phyloP scores from a whole-genome alignment of 2,329 filamentous ascomycete genomes.

The Colletotrichum liriopes region DNA sequence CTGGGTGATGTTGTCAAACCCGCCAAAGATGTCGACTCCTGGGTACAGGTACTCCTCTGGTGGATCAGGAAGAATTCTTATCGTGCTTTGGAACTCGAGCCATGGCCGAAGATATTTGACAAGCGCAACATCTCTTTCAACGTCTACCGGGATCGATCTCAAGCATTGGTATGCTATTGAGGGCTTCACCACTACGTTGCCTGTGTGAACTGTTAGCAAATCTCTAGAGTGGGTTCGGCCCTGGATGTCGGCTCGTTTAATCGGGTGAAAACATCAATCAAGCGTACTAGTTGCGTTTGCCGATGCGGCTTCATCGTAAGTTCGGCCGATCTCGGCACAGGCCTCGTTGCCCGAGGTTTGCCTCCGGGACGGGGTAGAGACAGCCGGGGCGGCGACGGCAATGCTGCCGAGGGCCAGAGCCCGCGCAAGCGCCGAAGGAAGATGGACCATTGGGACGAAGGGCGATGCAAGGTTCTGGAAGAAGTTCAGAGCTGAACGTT shows the following conservation, averaged over 20 bases:
- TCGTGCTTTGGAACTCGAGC: slow-evolving; percentile 45
- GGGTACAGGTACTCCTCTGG: slow-evolving; percentile 45
- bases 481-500: neutral
- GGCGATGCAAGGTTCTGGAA: neutral
- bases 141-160: slow-evolving; percentile 42
- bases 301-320: slow-evolving; percentile 8
- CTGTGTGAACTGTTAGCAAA: neutral
- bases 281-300: slow-evolving; percentile 2
- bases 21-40: slow-evolving; percentile 45
- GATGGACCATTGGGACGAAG: slow-evolving; percentile 12
- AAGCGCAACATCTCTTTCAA: slow-evolving; percentile 36
- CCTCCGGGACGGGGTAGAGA: neutral
- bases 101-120: slow-evolving; percentile 44
- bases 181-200: slow-evolving; percentile 33
- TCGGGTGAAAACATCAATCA: rapidly evolving
- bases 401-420: neutral
- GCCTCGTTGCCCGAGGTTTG: neutral
- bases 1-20: slow-evolving; percentile 42
- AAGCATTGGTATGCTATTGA: slow-evolving; percentile 44
- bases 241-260: too few relatives aligned
- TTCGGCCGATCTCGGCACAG: slow-evolving; percentile 23
- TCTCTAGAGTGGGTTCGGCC: too few relatives aligned
- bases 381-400: slow-evolving; percentile 17
- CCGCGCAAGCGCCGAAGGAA: slow-evolving; percentile 1
- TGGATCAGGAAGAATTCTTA: slow-evolving; percentile 43